Evolutionary conservation across 352 stramenopile species (phyloP), one percentile per base, ranked within the genome.

Genomic region (Phytophthora foliorum): DNA sequence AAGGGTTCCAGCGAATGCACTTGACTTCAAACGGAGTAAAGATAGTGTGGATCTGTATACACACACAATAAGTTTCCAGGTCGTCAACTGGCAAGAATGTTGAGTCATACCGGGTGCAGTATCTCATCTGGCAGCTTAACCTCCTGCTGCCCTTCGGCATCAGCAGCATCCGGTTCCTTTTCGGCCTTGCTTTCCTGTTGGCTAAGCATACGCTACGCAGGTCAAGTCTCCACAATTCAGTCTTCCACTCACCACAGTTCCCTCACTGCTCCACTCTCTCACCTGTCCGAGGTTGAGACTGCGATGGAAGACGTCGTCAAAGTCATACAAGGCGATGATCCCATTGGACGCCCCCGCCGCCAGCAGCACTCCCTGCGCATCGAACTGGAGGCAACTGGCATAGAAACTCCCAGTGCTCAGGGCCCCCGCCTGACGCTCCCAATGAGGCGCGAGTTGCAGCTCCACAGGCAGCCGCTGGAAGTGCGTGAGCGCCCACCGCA

Each of bases 1-100:
- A 62, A 4, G 87, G 85, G 34, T 95, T 93, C 87, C 87, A 95
- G 7, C 82, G 80, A 65, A 95, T 89, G 34, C 83, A 74, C 58
- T 88, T 82, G 19, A 95, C 73, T 62, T 93, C 85, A 52, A 82
- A 84, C 2, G 73, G 62, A 14, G 84, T 91, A 49, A 83, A 88
- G 31, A 95, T 92, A 4, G 83, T 88, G 62, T 95, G 87, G 17
- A 94, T 88, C 85, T 92, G 38, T 22, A 41, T 24, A 45, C 17
- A 17, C 38, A 57, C 27, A 66, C 41, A 48, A 46, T 46, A 36
- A n/a, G 3, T 39, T n/a, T n/a, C 17, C 39, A 50, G 3, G 27
- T 1, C 19, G 32, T 48, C 11, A 59, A 49, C 4, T 21, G 31
- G 6, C 25, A 38, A 22, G 2, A n/a, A 24, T 13, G 29, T 5